Conservation (phyloP, 2,329 filamentous ascomycete genomes). For the Hypoxylon sp. region DNA sequence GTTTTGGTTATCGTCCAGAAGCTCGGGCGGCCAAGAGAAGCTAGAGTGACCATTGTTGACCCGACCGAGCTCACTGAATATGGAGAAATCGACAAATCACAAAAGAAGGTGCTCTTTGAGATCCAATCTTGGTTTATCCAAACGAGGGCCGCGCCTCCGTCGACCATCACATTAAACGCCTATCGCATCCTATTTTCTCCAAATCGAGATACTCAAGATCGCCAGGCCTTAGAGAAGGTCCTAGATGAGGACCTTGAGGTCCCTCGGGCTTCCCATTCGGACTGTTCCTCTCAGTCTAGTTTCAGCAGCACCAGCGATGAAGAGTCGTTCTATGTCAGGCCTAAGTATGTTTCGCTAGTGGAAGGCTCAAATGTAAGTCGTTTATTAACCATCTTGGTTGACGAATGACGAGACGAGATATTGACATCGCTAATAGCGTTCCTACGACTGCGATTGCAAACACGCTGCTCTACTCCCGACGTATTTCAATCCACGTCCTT, state of each 20-base stretch:
- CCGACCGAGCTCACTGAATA: conserved; percentile 27
- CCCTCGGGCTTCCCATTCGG: conserved; percentile 9
- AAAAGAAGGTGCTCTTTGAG: conserved; percentile 41
- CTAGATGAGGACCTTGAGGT: conserved; percentile 26
- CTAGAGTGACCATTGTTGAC: conserved; percentile 29
- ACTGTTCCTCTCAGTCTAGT: conserved; percentile 23
- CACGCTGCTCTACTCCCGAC: conserved; percentile 45
- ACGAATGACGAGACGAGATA: neutral
- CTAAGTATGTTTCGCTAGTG: conserved; percentile 24
- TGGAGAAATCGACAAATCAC: conserved; percentile 20
- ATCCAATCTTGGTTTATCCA: conserved; percentile 39
- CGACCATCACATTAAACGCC: neutral
- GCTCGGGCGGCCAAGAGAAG: conserved; percentile 26
- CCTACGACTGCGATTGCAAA: conserved; percentile 43
- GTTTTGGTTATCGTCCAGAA: conserved; percentile 36
- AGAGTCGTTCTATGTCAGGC: conserved; percentile 15
- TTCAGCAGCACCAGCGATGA: conserved; percentile 34
- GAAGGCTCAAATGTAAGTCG: conserved; percentile 15
- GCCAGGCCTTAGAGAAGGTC: conserved; percentile 24
- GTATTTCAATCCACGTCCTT: conserved; percentile 34
- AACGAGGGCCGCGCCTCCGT: conserved; percentile 7
- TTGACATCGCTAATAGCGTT: conserved; percentile 30
- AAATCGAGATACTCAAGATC: conserved; percentile 9
- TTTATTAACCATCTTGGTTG: neutral
- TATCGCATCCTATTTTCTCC: conserved; percentile 32